These are phyloP conservation scores for Physcomitrium patens DNA, from an alignment of 225 moss, liverwort and hornwort species.

Conservation along the genomic window DNA sequence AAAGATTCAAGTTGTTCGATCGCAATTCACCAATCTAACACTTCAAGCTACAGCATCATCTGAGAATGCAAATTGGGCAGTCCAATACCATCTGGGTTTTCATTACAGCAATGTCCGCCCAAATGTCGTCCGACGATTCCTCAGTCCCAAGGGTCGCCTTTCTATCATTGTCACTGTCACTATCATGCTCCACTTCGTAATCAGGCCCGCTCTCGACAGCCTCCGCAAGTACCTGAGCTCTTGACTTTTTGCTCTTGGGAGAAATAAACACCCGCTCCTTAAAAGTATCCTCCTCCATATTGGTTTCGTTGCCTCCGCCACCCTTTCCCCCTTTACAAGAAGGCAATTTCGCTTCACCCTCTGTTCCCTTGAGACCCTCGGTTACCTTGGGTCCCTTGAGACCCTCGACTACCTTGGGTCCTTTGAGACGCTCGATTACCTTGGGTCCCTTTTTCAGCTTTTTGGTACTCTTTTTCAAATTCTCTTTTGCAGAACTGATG, in stretches of 20 bases:
- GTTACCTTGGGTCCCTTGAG: constrained; percentile 31
- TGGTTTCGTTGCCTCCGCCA: constrained; percentile 30
- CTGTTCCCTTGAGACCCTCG: neutral
- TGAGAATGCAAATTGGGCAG: no score
- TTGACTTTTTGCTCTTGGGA: constrained; percentile 28
- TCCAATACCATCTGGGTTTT: no score
- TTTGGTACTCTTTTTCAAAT: constrained; percentile 6
- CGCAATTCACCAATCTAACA: no score
- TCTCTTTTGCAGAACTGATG: constrained; percentile 9
- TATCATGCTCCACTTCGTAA: constrained; percentile 34
- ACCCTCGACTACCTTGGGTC: constrained; percentile 32
- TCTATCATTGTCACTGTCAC: constrained; percentile 34
- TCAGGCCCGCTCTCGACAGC: constrained; percentile 36
- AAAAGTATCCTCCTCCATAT: constrained; percentile 19
- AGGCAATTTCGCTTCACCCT: constrained; percentile 4
- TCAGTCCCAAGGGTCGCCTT: constrained; percentile 38
- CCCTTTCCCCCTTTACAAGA: constrained; percentile 12
- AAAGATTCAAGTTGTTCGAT: no score
- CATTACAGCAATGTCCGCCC: constrained; percentile 48
- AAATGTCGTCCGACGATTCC: constrained; percentile 48
- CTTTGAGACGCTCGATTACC: constrained; percentile 13
- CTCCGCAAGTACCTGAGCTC: constrained; percentile 23
- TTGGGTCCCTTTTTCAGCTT: constrained; percentile 22
- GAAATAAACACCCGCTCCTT: constrained; percentile 33
- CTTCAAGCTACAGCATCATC: no score